Percentiles rank a stretch among this genome's conserved stretches.
These are phyloP conservation scores for Lactifluus echinatus DNA, from an alignment of 768 basidiomycete species.

Conservation along the genomic window DNA sequence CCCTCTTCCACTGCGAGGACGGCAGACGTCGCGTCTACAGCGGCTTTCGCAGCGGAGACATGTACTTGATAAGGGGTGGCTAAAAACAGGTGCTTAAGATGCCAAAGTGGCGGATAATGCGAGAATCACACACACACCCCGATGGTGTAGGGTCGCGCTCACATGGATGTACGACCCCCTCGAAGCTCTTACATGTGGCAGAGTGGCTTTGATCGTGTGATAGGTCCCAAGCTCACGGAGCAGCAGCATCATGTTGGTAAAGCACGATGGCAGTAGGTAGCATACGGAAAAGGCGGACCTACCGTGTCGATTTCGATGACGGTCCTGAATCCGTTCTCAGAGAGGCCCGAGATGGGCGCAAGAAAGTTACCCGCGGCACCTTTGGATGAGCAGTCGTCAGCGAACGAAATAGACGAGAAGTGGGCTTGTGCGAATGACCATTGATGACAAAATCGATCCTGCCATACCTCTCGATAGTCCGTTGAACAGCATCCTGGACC, in stretches of 20 bases:
- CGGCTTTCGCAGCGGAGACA: slow-evolving; percentile 93
- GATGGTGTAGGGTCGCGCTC: slow-evolving; percentile 82
- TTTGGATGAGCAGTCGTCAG: background rate
- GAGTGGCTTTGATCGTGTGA: slow-evolving; percentile 90
- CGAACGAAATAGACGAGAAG: background rate
- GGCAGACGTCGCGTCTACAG: slow-evolving; percentile 77
- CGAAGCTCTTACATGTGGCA: slow-evolving; percentile 58
- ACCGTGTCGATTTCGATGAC: slow-evolving; percentile 93
- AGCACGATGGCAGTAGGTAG: no score
- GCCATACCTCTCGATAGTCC: slow-evolving; percentile 70
- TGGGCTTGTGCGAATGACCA: slow-evolving; percentile 39
- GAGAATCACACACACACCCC: slow-evolving; percentile 37
- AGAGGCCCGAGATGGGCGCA: slow-evolving; percentile 72
- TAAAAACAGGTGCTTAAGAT: slow-evolving; percentile 24
- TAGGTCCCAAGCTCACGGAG: slow-evolving; percentile 70
- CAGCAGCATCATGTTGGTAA: slow-evolving; percentile 1
- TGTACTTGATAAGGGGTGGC: slow-evolving; percentile 84
- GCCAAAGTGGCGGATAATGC: background rate
- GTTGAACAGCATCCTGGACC: slow-evolving; percentile 65
- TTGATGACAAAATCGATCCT: slow-evolving; percentile 93
- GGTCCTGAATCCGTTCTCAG: slow-evolving; percentile 85
- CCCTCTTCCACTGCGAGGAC: slow-evolving; percentile 93
- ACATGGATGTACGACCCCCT: slow-evolving; percentile 85
- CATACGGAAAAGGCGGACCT: slow-evolving; percentile 22
- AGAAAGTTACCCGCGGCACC: slow-evolving; percentile 97